Percentiles rank a stretch among this genome's conserved stretches.
Evolutionary conservation across 2,329 filamentous ascomycete genomes (phyloP).

Genomic region (Neurospora sp.): DNA sequence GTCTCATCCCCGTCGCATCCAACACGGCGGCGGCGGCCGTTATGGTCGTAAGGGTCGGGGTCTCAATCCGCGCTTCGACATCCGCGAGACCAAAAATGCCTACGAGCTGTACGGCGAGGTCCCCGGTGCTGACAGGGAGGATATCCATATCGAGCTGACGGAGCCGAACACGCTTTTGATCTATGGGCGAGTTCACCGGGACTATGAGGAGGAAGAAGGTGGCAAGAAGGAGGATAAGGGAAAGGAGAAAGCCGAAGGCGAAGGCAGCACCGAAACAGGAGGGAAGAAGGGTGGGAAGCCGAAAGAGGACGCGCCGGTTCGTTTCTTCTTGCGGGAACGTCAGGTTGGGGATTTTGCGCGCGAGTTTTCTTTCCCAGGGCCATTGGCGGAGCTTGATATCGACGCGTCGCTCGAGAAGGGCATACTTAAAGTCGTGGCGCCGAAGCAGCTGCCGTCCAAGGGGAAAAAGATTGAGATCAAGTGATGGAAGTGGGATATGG

Average conservation of each 20-base stretch:
- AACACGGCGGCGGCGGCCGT: neutral
- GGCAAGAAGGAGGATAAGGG: neutral
- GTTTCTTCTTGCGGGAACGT: slow-evolving; percentile 8
- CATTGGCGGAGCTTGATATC: slow-evolving; percentile 11
- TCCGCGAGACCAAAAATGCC: slow-evolving; percentile 10
- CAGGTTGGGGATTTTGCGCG: slow-evolving; percentile 10
- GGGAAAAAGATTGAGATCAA: slow-evolving; percentile 8
- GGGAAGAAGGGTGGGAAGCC: neutral
- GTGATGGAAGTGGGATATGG: neutral
- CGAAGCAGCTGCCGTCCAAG: slow-evolving; percentile 6
- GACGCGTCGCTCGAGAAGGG: slow-evolving; percentile 10
- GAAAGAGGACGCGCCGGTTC: neutral
- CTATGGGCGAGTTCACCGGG: slow-evolving; percentile 7
- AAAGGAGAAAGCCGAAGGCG: neutral
- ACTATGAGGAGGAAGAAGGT: slow-evolving; percentile 3
- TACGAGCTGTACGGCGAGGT: slow-evolving; percentile 14
- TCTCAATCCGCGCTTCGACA: slow-evolving; percentile 10
- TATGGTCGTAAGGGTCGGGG: slow-evolving; percentile 8
- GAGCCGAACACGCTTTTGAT: slow-evolving; percentile 8
- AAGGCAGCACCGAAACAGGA: neutral
- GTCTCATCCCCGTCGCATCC: neutral
- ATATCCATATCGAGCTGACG: slow-evolving; percentile 12
- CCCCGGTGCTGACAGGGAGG: slow-evolving; percentile 8
- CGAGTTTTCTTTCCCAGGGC: slow-evolving; percentile 12
- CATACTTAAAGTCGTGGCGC: slow-evolving; percentile 11